Base-by-base conservation (phyloP, 192 early-diverging fungal genomes). In the Lunasporangiospora selenospora region DNA sequence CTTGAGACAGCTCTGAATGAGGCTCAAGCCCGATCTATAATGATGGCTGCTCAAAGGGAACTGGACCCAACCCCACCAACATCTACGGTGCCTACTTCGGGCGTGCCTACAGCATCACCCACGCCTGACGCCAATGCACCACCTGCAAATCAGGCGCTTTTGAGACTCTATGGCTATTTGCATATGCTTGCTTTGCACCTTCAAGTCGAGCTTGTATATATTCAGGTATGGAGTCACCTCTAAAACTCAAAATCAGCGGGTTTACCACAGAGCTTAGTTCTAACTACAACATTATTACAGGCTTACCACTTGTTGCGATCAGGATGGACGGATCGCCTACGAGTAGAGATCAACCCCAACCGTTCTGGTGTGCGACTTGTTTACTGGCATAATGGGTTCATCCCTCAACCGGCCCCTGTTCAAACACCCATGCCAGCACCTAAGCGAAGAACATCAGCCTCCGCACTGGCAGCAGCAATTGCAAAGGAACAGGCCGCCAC, bases 121-220 rank as follows among this genome's bases (percentile, higher is more conserved):
- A 45, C 26, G 13, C 10, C 39, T 18, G 38, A 45, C 18, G 16
- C 7, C n/a, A 33, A 36, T 19, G 15, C 47, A 12, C 39, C 45
- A 10, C 48, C 76, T 0, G 62, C 67, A 7, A 80, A 82, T 30
- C 82, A 87, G 12, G 88, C 89, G 24, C 82, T 94, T 24, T 81
- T 89, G 3, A 82, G 80, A 31, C 71, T 95, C 31, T 92, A 92
- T 53, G 87, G 92, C 57, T 90, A 88, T 76, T 44, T 95, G 51
- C 89, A 92, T 38, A 75, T 79, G 31, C 82, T 90, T 19, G 82
- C 86, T 37, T 75, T 88, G 15, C 87, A 83, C 8, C 76, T 89
- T 21, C 81, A 90, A 55, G 70, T 93, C 10, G 90, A 93, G 39
- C 80, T 87, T 9, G 62, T 95, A n/a, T 77, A 77, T 34, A 79